Base-by-base conservation (phyloP, 2,329 filamentous ascomycete species). In the Epicoccum sorghinum region DNA sequence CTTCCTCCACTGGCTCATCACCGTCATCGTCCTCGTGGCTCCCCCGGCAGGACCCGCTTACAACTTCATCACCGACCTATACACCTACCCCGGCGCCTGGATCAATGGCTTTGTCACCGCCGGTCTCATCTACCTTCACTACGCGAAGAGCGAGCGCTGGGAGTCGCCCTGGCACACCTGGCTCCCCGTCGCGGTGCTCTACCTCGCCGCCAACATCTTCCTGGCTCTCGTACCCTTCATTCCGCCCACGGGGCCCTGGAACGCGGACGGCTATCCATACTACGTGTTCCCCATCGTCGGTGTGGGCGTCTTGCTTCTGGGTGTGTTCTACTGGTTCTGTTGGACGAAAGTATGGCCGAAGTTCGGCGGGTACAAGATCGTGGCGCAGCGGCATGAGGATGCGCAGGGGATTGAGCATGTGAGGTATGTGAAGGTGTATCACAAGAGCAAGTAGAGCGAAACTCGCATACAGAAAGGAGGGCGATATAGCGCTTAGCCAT, bases 31-130 rank as follows among this genome's bases (percentile, higher is more conserved):
- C 10, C 80, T 90, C 29, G 70, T 89, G 3, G 87, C 86, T 0
- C 87, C 87, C 1, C 88, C 88, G 0, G 83, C 86, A 0, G 87
- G 87, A 0, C 82, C 86, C 13, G 86, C 87, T 0, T 89, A 89
- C 71, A 87, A 86, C 71, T 90, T 90, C 64, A 81, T 87, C 36
- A 78, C 84, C 44, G 82, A 85, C 57, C 68, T 87, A 41, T 71
- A 75, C 52, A 72, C 69, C 7, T 74, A 75, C 55, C 72, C 72
- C 1, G 70, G 71, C 5, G 65, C 70, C 8, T 73, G 69, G 67
- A 73, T 75, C 63, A 73, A 73, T 38, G 68, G 60, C n/a, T 73
- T 73, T 47, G 71, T 73, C 6, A 62, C 62, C 4, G 69, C 69
- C 1, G 72, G 72, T 14, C 69, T 74, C 38, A 70, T 74, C 38